These are phyloP conservation scores for Talaromyces marneffei DNA, from an alignment of 2,329 filamentous ascomycete species.

Conservation along the genomic window DNA sequence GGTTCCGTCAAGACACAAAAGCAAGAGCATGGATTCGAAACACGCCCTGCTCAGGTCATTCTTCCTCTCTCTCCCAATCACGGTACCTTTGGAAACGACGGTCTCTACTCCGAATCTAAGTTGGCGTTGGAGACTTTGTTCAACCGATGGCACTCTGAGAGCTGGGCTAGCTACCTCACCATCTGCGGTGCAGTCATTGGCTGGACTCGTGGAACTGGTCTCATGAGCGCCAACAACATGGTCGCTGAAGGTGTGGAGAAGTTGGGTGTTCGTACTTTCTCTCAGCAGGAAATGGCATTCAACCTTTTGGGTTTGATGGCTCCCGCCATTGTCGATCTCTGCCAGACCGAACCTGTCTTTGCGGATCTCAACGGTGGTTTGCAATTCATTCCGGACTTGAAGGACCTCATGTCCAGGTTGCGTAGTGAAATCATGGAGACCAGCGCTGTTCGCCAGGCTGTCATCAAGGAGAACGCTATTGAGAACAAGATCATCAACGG, in stretches of 20 bases:
- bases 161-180: constrained; percentile 94
- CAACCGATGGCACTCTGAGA: constrained; percentile 97
- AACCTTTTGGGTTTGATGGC: constrained; percentile 96
- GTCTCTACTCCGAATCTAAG: constrained; percentile 97
- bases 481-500: constrained; percentile 98
- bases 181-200: constrained; percentile 98
- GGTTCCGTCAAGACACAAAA: constrained; percentile 90
- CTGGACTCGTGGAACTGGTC: constrained; percentile 95
- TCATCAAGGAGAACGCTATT: constrained; percentile 90
- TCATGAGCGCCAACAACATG: constrained; percentile 97
- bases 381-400: constrained; percentile 94
- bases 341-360: constrained; percentile 91
- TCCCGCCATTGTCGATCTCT: constrained; percentile 86
- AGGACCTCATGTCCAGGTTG: constrained; percentile 86
- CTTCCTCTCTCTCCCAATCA: constrained; percentile 95
- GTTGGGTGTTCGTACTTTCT: constrained; percentile 96
- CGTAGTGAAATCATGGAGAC: constrained; percentile 94
- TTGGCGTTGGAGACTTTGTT: constrained; percentile 94
- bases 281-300: constrained; percentile 99
- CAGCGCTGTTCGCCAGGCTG: constrained; percentile 85
- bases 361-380: constrained; percentile 96
- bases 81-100: constrained; percentile 95
- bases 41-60: constrained; percentile 91
- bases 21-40: constrained; percentile 79
- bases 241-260: constrained; percentile 95